Conservation (phyloP, 129 eudicot genomes). For the Arctium lappa region DNA sequence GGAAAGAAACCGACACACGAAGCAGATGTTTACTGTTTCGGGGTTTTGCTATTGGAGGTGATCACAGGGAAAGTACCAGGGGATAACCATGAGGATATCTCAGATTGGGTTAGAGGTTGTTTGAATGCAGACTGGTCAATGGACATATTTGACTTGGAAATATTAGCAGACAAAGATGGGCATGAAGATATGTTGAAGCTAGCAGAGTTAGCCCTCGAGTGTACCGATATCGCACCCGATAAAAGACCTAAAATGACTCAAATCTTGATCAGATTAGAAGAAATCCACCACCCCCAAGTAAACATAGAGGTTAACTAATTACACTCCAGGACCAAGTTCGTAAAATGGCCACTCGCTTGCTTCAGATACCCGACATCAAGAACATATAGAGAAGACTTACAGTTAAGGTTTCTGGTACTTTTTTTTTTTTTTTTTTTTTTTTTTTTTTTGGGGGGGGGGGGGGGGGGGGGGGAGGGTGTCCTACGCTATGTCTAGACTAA, state of each 20-base stretch:
- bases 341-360: neutral
- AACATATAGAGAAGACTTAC: neutral
- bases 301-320: slow-evolving; percentile 13
- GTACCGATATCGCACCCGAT: slow-evolving; percentile 53
- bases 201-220: slow-evolving; percentile 63
- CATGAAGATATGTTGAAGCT: slow-evolving; percentile 71
- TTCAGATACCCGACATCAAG: no score
- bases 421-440: neutral
- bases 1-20: slow-evolving; percentile 42
- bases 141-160: slow-evolving; percentile 71
- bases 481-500: no score
- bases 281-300: slow-evolving; percentile 19
- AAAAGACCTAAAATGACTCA: slow-evolving; percentile 54
- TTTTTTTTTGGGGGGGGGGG: no score
- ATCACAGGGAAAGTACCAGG: slow-evolving; percentile 61
- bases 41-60: slow-evolving; percentile 55
- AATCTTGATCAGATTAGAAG: slow-evolving; percentile 49
- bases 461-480: no score
- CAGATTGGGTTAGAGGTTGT: slow-evolving; percentile 57
- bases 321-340: neutral
- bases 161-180: slow-evolving; percentile 61
- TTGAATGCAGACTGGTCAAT: slow-evolving; percentile 59
- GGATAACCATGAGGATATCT: slow-evolving; percentile 37
- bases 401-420: neutral
- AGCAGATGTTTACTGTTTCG: slow-evolving; percentile 71